Evolutionary conservation across 495 filamentous ascomycete genomes (phyloP).

Genomic region (Aspergillus incahuasiensis): DNA sequence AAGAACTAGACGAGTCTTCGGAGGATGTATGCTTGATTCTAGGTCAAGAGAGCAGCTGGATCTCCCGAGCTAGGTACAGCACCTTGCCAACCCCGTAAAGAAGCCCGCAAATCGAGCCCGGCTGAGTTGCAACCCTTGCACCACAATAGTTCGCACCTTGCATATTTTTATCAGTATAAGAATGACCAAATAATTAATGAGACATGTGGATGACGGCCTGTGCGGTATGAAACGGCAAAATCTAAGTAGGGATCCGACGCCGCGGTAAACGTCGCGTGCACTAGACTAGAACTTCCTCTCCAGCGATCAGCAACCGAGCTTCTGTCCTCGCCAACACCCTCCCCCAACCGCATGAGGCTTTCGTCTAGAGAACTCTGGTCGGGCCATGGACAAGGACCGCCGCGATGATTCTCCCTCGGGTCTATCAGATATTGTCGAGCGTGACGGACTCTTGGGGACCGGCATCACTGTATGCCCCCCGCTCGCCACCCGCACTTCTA

Average conservation of each 20-base stretch:
- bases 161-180: no score
- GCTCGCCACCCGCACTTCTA: constrained; percentile 8
- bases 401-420: constrained; percentile 45
- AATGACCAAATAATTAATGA: no score
- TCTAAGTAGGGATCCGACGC: constrained; percentile 4
- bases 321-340: background rate
- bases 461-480: constrained; percentile 46
- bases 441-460: constrained; percentile 48
- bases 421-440: constrained; percentile 44
- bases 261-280: constrained; percentile 40
- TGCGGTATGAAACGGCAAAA: constrained; percentile 9
- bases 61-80: no score
- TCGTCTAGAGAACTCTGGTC: constrained; percentile 23
- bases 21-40: no score
- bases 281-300: constrained; percentile 7
- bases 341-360: constrained; percentile 29
- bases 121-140: no score
- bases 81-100: no score
- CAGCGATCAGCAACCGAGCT: background rate
- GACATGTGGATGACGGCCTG: background rate
- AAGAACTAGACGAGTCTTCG: no score
- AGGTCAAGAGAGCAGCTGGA: no score
- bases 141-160: no score
- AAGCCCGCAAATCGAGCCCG: no score
- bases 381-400: constrained; percentile 43